These are phyloP conservation scores for Backusella mclennaniae DNA, from an alignment of 192 early-diverging fungal genomes.

Conservation along the genomic window DNA sequence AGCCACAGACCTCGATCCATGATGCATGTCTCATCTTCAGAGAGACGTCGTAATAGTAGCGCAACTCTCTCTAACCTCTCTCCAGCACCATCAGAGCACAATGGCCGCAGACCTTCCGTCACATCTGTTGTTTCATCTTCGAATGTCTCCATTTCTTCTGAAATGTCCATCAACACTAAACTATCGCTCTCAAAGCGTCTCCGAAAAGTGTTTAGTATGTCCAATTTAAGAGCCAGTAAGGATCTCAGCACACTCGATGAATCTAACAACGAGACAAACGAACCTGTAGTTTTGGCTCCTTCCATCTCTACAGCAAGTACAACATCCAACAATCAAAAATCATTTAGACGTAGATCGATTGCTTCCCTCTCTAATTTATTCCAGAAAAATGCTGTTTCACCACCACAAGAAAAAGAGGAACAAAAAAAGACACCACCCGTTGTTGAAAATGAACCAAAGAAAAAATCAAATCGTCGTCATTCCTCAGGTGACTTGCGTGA, in stretches of 20 bases:
- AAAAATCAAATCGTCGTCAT: slow-evolving; percentile 18
- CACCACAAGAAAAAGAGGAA: not conserved
- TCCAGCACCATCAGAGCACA: not conserved
- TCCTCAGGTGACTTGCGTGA: slow-evolving; percentile 30
- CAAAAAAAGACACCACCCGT: not conserved
- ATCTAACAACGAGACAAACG: not conserved
- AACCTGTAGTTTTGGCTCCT: not conserved
- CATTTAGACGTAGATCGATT: slow-evolving; percentile 21
- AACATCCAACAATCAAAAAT: not conserved
- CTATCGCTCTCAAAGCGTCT: slow-evolving; percentile 29
- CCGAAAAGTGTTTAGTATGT: slow-evolving; percentile 34
- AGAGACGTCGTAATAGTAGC: not conserved
- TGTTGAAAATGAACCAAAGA: not conserved
- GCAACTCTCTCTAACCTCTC: not conserved
- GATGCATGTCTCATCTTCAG: not conserved
- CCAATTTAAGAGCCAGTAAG: slow-evolving; percentile 14
- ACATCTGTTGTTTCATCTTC: slow-evolving; percentile 15
- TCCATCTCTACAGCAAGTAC: not conserved
- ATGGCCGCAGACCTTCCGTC: not conserved
- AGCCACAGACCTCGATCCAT: not conserved
- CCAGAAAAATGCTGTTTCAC: slow-evolving; percentile 9
- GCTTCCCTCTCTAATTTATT: slow-evolving; percentile 23
- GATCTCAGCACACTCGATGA: not conserved
- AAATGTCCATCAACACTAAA: slow-evolving; percentile 28
- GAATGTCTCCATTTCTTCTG: slow-evolving; percentile 18